Evolutionary conservation across 164 flowering plant genomes (phyloP).

Genomic region (Nymphaea thermarum): DNA sequence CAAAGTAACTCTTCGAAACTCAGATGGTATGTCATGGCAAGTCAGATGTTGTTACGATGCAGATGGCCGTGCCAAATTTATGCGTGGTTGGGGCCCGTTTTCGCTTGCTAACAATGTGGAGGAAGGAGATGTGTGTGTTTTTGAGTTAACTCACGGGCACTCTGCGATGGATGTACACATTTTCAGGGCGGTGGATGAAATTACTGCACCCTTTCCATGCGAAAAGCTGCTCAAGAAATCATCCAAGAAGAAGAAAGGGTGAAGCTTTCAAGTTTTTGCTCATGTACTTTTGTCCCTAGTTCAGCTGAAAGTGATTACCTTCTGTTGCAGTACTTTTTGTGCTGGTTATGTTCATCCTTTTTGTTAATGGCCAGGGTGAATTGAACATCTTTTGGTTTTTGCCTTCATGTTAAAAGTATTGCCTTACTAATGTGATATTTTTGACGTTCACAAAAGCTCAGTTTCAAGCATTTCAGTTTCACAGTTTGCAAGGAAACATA

Average conservation of each 20-base stretch:
- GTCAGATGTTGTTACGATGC: neutral
- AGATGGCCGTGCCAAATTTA: neutral
- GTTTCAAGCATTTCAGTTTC: too few relatives aligned
- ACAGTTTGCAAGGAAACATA: too few relatives aligned
- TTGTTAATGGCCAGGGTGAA: too few relatives aligned
- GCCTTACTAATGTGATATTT: too few relatives aligned
- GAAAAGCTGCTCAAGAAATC: neutral
- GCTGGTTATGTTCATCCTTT: too few relatives aligned
- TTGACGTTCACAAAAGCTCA: too few relatives aligned
- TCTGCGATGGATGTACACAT: neutral
- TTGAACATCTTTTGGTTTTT: too few relatives aligned
- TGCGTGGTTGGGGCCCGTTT: neutral
- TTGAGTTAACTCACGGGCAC: neutral
- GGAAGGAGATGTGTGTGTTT: slow-evolving; percentile 3
- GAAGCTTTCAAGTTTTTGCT: neutral
- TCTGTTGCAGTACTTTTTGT: neutral
- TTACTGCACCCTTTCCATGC: neutral
- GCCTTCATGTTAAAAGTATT: too few relatives aligned
- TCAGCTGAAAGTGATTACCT: too few relatives aligned
- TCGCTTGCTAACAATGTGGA: neutral
- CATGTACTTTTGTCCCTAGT: neutral
- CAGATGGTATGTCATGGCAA: neutral
- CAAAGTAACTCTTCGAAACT: too few relatives aligned
- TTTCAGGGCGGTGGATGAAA: neutral
- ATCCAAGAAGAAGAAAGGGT: neutral